Evolutionary conservation across 2,329 filamentous ascomycete species (phyloP).

Genomic region (Paraphaeosphaeria sporulosa): DNA sequence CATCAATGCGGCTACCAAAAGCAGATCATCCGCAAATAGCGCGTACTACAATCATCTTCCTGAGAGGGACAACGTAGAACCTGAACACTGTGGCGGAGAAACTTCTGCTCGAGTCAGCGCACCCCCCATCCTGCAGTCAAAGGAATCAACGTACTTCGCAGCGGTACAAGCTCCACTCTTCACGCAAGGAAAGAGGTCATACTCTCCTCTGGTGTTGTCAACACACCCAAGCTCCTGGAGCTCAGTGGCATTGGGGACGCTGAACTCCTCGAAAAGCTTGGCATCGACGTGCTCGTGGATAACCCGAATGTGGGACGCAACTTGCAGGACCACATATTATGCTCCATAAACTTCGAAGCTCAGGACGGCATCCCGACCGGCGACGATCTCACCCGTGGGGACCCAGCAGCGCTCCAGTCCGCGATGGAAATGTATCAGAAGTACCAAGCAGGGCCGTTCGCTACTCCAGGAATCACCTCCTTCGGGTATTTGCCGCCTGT

Average conservation of each 20-base stretch:
- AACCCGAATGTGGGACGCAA: conserved; percentile 25
- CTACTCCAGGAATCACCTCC: conserved; percentile 2
- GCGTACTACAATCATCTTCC: not conserved
- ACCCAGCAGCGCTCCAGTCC: conserved; percentile 10
- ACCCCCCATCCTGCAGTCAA: not conserved
- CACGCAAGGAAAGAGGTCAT: conserved; percentile 58
- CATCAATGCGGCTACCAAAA: not conserved
- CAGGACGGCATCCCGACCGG: conserved; percentile 16
- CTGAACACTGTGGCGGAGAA: not conserved
- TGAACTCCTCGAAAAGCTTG: conserved; percentile 14
- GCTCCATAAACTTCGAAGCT: conserved; percentile 21
- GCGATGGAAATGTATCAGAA: conserved; percentile 20
- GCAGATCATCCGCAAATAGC: not conserved
- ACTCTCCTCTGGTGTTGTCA: conserved; percentile 61
- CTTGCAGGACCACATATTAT: conserved; percentile 25
- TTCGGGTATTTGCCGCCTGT: conserved; percentile 3
- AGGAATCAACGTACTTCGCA: not conserved
- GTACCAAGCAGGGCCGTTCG: conserved; percentile 16
- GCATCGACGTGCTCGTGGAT: conserved; percentile 20
- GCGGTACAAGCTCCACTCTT: not conserved
- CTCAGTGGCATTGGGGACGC: conserved; percentile 63
- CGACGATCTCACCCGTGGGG: conserved; percentile 17
- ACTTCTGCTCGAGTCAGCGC: not conserved
- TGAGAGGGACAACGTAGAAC: not conserved
- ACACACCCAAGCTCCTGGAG: conserved; percentile 68